Base-by-base conservation (phyloP, 345 rosid species). In the Microthlaspi erraticum region DNA sequence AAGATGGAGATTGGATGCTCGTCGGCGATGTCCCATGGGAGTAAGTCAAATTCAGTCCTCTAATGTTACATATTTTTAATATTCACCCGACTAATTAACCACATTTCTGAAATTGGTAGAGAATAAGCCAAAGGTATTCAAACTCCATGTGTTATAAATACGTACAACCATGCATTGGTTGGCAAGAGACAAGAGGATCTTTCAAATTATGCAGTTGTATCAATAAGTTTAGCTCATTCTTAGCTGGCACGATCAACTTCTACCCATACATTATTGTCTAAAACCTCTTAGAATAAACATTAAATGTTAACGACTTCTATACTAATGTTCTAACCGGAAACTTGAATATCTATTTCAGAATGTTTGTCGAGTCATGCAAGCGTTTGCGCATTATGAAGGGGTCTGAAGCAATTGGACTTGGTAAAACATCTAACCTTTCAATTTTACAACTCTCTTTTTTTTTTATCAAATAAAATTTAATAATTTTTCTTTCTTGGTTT, bases 11-110 rank as follows among this genome's bases (percentile, higher is more conserved):
- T 75, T 93, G 97, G 98, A 93, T 93, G 98, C 93, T 93, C 60
- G 98, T 93, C 42, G 98, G 97, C 4, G 98, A 93, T 83, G 98
- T 90, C 72, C 98, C 98, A 55, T 93, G 98, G 98, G 86, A 82
- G 98, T 93, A 78, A 71, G 98, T 83, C 62, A 64, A 70, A 37
- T 58, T 90, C 65, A 68, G 56, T 71, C 60, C 60, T 2, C 29
- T 34, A 31, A 31, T 59, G 13, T 31, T 18, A 53, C 39, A 61
- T 37, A 67, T 31, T 39, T 60, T 50, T 17, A 58, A 36, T 59
- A 61, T 50, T 61, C 29, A 61, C 44, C 0, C 12, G 36, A 65
- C 45, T 13, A 60, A 38, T 73, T 57, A 56, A 58, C 60, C 51
- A 65, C 66, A 53, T 58, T 58, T 46, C 38, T 54, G 2, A 66